These are phyloP conservation scores for Xanthoconium separans DNA, from an alignment of 1,284 basidiomycete genomes.

Conservation along the genomic window DNA sequence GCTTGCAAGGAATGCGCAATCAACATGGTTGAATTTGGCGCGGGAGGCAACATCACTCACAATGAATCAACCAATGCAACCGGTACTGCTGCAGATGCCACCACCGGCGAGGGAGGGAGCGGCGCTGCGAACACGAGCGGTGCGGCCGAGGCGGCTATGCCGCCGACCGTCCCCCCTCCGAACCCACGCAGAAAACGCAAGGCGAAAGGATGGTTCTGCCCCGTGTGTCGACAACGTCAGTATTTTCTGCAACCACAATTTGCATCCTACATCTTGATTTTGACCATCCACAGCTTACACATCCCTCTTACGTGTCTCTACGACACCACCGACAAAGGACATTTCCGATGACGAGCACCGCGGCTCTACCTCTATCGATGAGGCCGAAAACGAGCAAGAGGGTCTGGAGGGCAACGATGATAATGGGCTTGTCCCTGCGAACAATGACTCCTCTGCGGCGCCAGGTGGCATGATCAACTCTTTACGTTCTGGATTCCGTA, in stretches of 20 bases:
- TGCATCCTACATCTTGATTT: background rate
- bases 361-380: slow-evolving; percentile 38
- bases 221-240: slow-evolving; percentile 86
- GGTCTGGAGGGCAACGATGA: slow-evolving; percentile 5
- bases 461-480: slow-evolving; percentile 32
- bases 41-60: slow-evolving; percentile 78
- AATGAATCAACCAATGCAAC: slow-evolving; percentile 42
- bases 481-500: slow-evolving; percentile 36
- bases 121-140: slow-evolving; percentile 21
- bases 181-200: slow-evolving; percentile 75
- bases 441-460: slow-evolving; percentile 13
- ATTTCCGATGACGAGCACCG: slow-evolving; percentile 36
- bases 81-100: slow-evolving; percentile 3
- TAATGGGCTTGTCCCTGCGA: background rate
- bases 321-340: slow-evolving; percentile 57
- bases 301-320: slow-evolving; percentile 80
- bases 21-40: slow-evolving; percentile 94
- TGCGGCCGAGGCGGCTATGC: slow-evolving; percentile 20
- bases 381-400: slow-evolving; percentile 26
- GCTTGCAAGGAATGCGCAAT: slow-evolving; percentile 90
- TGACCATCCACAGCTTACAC: slow-evolving; percentile 67
- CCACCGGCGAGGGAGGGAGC: slow-evolving; percentile 17
- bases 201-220: slow-evolving; percentile 94
- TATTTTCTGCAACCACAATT: slow-evolving; percentile 15
- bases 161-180: slow-evolving; percentile 28